phyloP scores from a whole-genome alignment of 441 rosid species.

The Pelargonium myrrhifolium region DNA sequence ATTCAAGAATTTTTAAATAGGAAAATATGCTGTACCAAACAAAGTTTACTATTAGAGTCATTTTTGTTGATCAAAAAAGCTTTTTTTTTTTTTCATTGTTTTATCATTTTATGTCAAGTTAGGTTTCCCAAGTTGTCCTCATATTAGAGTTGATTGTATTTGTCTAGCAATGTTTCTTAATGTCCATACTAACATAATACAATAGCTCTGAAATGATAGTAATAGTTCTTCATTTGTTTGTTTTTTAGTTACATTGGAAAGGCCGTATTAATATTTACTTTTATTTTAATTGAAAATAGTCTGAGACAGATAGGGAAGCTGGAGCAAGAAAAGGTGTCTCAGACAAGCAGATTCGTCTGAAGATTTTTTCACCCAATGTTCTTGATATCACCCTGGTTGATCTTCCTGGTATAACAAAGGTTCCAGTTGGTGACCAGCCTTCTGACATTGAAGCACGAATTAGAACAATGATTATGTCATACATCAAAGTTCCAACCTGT shows the following conservation, averaged over 20 bases:
- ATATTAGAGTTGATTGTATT: background rate
- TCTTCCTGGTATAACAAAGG: slow-evolving; percentile 87
- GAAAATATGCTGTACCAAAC: no score
- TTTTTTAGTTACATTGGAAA: background rate
- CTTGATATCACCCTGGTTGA: slow-evolving; percentile 89
- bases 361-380: slow-evolving; percentile 83
- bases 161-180: background rate
- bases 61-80: background rate
- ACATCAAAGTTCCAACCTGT: slow-evolving; percentile 76
- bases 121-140: background rate
- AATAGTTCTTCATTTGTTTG: background rate
- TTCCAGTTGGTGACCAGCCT: slow-evolving; percentile 92
- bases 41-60: no score
- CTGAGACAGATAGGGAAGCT: slow-evolving; percentile 72
- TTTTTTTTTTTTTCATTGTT: background rate
- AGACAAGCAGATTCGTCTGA: slow-evolving; percentile 77
- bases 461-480: slow-evolving; percentile 88
- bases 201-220: slow-evolving; percentile 2
- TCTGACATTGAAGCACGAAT: slow-evolving; percentile 83
- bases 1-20: no score
- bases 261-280: background rate
- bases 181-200: background rate
- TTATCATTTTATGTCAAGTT: background rate
- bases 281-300: slow-evolving; percentile 30
- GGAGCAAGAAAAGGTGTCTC: slow-evolving; percentile 77